Evolutionary conservation across 495 filamentous ascomycete genomes (phyloP), one percentile per base, ranked within the genome.

Genomic region (Penicillium atrosanguineum): DNA sequence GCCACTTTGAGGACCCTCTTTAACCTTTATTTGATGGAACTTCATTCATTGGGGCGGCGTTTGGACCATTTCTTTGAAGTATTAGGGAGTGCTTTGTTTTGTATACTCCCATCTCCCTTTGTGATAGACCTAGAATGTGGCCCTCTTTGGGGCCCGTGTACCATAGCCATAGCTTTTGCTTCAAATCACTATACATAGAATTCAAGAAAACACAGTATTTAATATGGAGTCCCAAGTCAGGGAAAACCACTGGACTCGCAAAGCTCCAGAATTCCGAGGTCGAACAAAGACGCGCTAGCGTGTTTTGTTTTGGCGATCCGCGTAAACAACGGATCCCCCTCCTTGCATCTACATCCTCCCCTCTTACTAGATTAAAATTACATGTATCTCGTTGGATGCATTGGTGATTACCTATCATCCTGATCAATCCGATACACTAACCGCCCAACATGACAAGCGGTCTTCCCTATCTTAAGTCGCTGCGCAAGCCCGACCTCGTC

Each of bases 401-500:
- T 34, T 34, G 54, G 50, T 57, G 34, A 29, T 31, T 58, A 53
- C 53, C 44, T 19, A 49, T 46, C 20, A 19, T 52, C 46, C 47
- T 37, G 20, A 8, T 47, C 23, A 11, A 21, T 41, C 36, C 23
- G 41, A 59, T 44, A 44, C 37, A 29, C 41, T 44, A 42, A 46
- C 50, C 31, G 38, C 26, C 20, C 44, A 52, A 64, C 49, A 86
- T 87, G 82, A 78, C 83, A 34, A 67, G 68, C 54, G 74, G 62
- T 55, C 72, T 79, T 43, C 83, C 85, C 59, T 97, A 87, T 85
- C 79, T 97, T 61, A 82, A 85, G 59, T 83, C 84, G 65, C 87
- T 95, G 79, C 86, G 87, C 72, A 97, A 97, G 75, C 75, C 75
- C 52, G 89, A 93, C 55, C 82, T 98, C 45, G 57, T 82, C 36